A percentile compares a stretch with the other conserved stretches of the same genome.
Evolutionary conservation across 2,329 filamentous ascomycete genomes (phyloP).

Genomic region (Fusarium penzigii): DNA sequence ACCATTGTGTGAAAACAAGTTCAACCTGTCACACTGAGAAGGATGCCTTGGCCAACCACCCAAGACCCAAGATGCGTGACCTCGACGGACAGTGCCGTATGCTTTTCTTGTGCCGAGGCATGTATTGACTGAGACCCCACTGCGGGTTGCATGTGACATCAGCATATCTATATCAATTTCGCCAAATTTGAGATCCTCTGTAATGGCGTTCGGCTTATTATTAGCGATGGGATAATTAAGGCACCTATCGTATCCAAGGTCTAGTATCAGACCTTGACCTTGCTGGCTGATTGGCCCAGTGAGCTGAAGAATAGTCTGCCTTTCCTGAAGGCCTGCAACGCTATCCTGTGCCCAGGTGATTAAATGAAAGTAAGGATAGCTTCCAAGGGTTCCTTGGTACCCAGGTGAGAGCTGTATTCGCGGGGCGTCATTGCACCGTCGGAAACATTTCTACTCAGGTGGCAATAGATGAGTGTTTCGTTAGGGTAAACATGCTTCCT

Average conservation of each 20-base stretch:
- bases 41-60: not conserved
- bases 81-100: not conserved
- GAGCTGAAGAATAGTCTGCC: not conserved
- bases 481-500: too few relatives aligned
- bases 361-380: too few relatives aligned
- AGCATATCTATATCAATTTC: not conserved
- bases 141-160: not conserved
- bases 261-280: not conserved
- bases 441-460: too few relatives aligned
- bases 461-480: too few relatives aligned
- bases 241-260: too few relatives aligned
- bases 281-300: not conserved
- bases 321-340: too few relatives aligned
- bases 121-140: not conserved
- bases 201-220: not conserved
- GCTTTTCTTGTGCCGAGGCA: not conserved
- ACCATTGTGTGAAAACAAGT: conserved; percentile 14
- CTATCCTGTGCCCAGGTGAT: too few relatives aligned
- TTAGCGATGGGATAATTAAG: not conserved
- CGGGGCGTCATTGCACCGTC: too few relatives aligned
- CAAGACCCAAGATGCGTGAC: too few relatives aligned
- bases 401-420: too few relatives aligned
- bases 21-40: conserved; percentile 7
- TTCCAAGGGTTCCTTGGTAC: too few relatives aligned
- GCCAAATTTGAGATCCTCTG: not conserved